These are phyloP conservation scores for Arachnomyces sp. DNA, from an alignment of 2,329 filamentous ascomycete species.

Conservation along the genomic window DNA sequence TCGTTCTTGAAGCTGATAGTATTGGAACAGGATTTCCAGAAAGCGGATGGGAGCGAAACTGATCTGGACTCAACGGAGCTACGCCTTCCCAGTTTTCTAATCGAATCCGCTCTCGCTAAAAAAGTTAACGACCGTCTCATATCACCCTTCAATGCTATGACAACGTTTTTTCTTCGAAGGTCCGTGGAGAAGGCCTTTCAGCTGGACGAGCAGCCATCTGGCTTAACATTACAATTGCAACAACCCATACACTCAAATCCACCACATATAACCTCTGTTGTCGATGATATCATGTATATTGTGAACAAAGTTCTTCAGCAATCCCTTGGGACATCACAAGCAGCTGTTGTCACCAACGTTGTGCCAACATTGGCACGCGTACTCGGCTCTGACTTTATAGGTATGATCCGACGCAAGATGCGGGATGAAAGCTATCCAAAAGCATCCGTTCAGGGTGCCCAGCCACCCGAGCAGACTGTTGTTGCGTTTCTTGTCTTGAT, in stretches of 20 bases:
- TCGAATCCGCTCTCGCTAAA: constrained; percentile 67
- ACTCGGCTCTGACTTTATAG: constrained; percentile 80
- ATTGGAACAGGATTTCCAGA: constrained; percentile 11
- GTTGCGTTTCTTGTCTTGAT: constrained; percentile 85
- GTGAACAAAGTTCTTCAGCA: constrained; percentile 85
- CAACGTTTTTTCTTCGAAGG: constrained; percentile 90
- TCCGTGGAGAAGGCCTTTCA: constrained; percentile 98
- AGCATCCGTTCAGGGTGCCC: constrained; percentile 63
- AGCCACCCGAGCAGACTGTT: constrained; percentile 81
- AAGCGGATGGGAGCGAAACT: too few species aligned
- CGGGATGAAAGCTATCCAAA: constrained; percentile 89
- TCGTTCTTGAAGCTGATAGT: constrained; percentile 46
- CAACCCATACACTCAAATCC: constrained; percentile 66
- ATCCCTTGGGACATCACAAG: constrained; percentile 76
- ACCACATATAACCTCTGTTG: constrained; percentile 87
- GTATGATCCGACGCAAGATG: constrained; percentile 98
- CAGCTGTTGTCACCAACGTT: constrained; percentile 66
- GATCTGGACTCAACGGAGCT: constrained; percentile 40
- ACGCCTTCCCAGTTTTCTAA: constrained; percentile 62
- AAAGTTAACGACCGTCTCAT: constrained; percentile 70
- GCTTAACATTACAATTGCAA: constrained; percentile 66
- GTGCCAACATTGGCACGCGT: constrained; percentile 72
- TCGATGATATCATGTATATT: constrained; percentile 99
- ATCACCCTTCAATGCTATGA: constrained; percentile 81
- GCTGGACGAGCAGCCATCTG: constrained; percentile 76